These are phyloP conservation scores for Didymella pinodella DNA, from an alignment of 2,329 filamentous ascomycete genomes.

Conservation along the genomic window DNA sequence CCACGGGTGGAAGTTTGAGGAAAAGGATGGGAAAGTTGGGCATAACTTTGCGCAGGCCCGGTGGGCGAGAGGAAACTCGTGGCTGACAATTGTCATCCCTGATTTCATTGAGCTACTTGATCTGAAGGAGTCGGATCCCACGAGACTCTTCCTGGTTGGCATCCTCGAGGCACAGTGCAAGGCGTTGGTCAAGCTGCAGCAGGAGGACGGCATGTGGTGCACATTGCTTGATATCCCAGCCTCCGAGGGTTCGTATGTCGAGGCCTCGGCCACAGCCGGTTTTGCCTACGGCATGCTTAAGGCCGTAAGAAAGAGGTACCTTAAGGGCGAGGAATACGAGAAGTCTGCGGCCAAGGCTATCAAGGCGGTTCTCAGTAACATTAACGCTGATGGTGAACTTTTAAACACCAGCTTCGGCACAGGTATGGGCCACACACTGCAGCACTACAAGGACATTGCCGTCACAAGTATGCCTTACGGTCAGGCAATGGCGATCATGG, in stretches of 20 bases:
- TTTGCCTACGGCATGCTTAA: conserved; percentile 84
- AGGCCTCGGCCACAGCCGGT: conserved; percentile 79
- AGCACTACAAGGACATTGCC: conserved; percentile 80
- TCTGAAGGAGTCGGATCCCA: conserved; percentile 65
- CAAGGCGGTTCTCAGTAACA: conserved; percentile 70
- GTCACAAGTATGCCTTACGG: conserved; percentile 85
- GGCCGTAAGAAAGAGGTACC: conserved; percentile 72
- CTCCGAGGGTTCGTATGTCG: conserved; percentile 74
- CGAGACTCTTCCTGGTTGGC: conserved; percentile 66
- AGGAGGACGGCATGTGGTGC: conserved; percentile 71
- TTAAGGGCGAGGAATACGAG: conserved; percentile 66
- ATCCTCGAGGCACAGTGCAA: conserved; percentile 74
- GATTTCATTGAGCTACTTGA: conserved; percentile 79
- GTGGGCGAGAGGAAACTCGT: conserved; percentile 71
- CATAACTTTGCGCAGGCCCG: conserved; percentile 65
- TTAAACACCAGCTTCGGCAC: conserved; percentile 80
- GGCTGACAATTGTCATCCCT: conserved; percentile 84
- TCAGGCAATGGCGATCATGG: conserved; percentile 86
- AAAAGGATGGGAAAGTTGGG: conserved; percentile 61
- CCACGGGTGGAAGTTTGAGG: conserved; percentile 82
- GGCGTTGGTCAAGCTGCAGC: conserved; percentile 69
- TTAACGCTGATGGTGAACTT: conserved; percentile 73
- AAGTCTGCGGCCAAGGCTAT: conserved; percentile 71
- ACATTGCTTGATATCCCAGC: conserved; percentile 75
- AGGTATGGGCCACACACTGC: conserved; percentile 74